Evolutionary conservation across 805 yeast species (phyloP).

Genomic region (Zygoascus biomembranicola): DNA sequence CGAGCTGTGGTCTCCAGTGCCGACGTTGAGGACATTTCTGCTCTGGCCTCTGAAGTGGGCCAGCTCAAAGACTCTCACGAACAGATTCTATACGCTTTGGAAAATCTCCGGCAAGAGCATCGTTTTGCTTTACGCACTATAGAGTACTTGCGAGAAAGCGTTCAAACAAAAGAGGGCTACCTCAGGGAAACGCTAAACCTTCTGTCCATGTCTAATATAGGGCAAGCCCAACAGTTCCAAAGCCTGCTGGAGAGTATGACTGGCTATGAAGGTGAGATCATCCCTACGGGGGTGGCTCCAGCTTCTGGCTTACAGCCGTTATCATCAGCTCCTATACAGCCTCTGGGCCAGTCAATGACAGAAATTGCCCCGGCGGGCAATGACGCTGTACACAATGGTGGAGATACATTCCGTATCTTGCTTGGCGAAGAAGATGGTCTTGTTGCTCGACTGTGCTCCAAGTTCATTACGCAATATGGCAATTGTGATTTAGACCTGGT

Average conservation of each 20-base stretch:
- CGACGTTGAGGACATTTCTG: background rate
- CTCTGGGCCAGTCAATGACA: background rate
- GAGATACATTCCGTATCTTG: slow-evolving; percentile 26
- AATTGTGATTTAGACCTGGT: slow-evolving; percentile 81
- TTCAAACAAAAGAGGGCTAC: background rate
- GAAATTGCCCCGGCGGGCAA: background rate
- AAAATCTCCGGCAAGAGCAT: background rate
- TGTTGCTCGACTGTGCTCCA: slow-evolving; percentile 74
- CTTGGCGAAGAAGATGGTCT: slow-evolving; percentile 50
- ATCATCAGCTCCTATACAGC: background rate
- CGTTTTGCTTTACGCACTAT: background rate
- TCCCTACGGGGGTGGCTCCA: background rate
- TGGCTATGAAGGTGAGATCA: background rate
- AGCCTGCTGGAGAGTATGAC: background rate
- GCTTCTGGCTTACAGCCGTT: background rate
- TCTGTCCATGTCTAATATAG: background rate
- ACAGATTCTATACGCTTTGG: slow-evolving; percentile 5
- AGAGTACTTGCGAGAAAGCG: background rate
- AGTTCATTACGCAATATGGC: slow-evolving; percentile 78
- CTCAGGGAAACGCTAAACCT: background rate
- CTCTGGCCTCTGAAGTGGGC: background rate
- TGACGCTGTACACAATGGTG: background rate
- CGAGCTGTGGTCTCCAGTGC: background rate
- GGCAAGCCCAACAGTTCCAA: slow-evolving; percentile 2
- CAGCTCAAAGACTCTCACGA: slow-evolving; percentile 4